Conservation (phyloP, 1,139 yeast genomes). For the Chernovozyma aurita region DNA sequence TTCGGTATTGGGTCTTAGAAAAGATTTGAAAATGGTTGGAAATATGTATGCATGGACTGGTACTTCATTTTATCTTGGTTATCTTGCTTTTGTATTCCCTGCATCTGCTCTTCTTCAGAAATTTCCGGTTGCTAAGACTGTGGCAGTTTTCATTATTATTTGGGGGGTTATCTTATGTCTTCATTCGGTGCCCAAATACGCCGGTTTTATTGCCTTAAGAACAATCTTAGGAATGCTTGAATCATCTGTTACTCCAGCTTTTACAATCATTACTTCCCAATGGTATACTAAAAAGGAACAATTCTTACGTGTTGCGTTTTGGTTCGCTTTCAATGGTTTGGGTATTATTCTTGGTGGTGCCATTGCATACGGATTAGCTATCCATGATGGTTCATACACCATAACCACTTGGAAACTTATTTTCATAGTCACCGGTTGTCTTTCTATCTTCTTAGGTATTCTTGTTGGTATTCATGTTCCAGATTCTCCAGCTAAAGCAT, state of each 20-base stretch:
- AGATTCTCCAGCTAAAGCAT: slow-evolving; percentile 49
- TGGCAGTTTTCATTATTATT: slow-evolving; percentile 30
- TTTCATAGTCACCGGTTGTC: slow-evolving; percentile 44
- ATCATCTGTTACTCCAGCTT: slow-evolving; percentile 47
- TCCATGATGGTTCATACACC: slow-evolving; percentile 24
- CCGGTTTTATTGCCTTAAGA: slow-evolving; percentile 39
- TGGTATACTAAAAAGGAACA: slow-evolving; percentile 52
- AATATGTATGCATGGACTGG: slow-evolving; percentile 49
- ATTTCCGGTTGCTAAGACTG: slow-evolving; percentile 38
- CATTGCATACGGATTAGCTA: slow-evolving; percentile 46
- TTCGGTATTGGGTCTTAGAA: slow-evolving; percentile 49
- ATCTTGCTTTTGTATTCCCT: slow-evolving; percentile 39
- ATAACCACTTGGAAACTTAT: slow-evolving; percentile 44
- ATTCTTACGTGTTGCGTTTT: slow-evolving; percentile 41
- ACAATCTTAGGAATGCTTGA: slow-evolving; percentile 47
- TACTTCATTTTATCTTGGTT: slow-evolving; percentile 47
- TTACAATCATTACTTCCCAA: slow-evolving; percentile 49
- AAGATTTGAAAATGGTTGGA: slow-evolving; percentile 41
- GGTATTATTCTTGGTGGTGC: slow-evolving; percentile 52
- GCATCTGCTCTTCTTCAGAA: slow-evolving; percentile 34
- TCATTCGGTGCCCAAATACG: slow-evolving; percentile 36
- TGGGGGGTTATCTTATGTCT: slow-evolving; percentile 46
- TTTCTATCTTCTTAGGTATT: slow-evolving; percentile 43
- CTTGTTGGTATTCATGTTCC: slow-evolving; percentile 44
- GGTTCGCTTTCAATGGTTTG: slow-evolving; percentile 50